These are phyloP conservation scores for Penicillium bialowiezense DNA, from an alignment of 495 filamentous ascomycete genomes.

Conservation along the genomic window DNA sequence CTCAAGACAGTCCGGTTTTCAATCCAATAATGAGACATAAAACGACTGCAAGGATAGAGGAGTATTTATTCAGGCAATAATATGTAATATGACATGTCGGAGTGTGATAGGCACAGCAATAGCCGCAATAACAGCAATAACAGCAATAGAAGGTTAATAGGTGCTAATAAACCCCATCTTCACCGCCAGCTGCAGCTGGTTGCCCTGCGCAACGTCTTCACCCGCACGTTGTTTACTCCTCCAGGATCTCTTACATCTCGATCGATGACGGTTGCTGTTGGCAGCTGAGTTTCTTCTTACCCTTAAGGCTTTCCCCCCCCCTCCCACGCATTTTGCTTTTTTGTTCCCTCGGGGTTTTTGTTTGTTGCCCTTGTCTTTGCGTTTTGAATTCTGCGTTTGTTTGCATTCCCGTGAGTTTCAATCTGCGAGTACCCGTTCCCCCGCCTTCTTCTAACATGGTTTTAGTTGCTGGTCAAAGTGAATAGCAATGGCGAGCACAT, in stretches of 20 bases:
- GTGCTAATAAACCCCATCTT: slow-evolving; percentile 8
- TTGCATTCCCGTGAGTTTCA: slow-evolving; percentile 24
- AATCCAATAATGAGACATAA: background rate
- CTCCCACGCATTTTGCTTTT: slow-evolving; percentile 19
- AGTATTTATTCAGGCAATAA: background rate
- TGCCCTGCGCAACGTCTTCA: slow-evolving; percentile 40
- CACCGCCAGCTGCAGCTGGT: slow-evolving; percentile 26
- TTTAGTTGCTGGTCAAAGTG: slow-evolving; percentile 34
- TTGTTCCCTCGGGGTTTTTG: slow-evolving; percentile 13
- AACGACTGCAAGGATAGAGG: slow-evolving; percentile 1
- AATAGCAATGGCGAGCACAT: slow-evolving; percentile 38
- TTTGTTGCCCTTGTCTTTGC: slow-evolving; percentile 4
- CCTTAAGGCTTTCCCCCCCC: no score
- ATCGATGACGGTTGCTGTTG: slow-evolving; percentile 30
- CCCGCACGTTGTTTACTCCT: slow-evolving; percentile 40
- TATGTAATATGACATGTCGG: slow-evolving; percentile 8
- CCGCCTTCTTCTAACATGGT: slow-evolving; percentile 8
- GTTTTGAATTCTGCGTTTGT: slow-evolving; percentile 22
- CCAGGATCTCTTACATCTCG: slow-evolving; percentile 22
- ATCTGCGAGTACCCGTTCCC: slow-evolving; percentile 23
- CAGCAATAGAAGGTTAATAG: slow-evolving; percentile 1
- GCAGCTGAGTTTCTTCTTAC: slow-evolving; percentile 14
- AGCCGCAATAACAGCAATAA: slow-evolving; percentile 6
- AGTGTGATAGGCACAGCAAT: slow-evolving; percentile 4
- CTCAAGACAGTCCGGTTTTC: no score